Percentiles rank a stretch among this genome's conserved stretches.
Evolutionary conservation across 768 basidiomycete genomes (phyloP).

Genomic region (Tricholoma flavovirens): DNA sequence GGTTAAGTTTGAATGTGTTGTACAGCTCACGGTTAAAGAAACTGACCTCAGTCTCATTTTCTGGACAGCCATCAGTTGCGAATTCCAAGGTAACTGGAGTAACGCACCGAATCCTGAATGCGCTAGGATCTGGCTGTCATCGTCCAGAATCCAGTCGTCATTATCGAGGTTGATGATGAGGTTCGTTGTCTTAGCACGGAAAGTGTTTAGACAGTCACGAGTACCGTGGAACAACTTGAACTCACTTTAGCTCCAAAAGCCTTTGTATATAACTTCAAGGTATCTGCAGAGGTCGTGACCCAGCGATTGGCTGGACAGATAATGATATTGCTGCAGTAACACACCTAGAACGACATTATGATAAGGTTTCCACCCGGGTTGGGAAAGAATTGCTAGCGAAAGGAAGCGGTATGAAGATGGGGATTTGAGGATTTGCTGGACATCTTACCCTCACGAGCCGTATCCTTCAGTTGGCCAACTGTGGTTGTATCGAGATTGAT

Average conservation of each 20-base stretch:
- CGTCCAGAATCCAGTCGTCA: conserved; percentile 85
- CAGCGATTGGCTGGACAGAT: background rate
- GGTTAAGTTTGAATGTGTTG: conserved; percentile 75
- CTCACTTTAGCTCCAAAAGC: conserved; percentile 92
- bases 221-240: background rate
- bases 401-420: conserved; percentile 6
- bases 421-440: conserved; percentile 6
- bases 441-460: conserved; percentile 54
- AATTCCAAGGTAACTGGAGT: background rate
- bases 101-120: conserved; percentile 70
- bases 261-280: conserved; percentile 88
- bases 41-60: conserved; percentile 94
- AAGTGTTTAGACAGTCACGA: background rate
- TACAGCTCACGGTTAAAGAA: conserved; percentile 81
- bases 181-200: conserved; percentile 71
- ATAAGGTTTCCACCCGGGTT: conserved; percentile 87
- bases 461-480: conserved; percentile 71
- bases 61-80: conserved; percentile 35
- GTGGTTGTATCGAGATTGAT: conserved; percentile 78
- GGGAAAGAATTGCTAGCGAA: conserved; percentile 59
- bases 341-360: conserved; percentile 65
- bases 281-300: conserved; percentile 49
- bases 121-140: conserved; percentile 59
- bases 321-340: conserved; percentile 2
- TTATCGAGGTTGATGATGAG: conserved; percentile 97